phyloP scores from a whole-genome alignment of 73 alveolate genomes.

The Paramecium tetraurelia region DNA sequence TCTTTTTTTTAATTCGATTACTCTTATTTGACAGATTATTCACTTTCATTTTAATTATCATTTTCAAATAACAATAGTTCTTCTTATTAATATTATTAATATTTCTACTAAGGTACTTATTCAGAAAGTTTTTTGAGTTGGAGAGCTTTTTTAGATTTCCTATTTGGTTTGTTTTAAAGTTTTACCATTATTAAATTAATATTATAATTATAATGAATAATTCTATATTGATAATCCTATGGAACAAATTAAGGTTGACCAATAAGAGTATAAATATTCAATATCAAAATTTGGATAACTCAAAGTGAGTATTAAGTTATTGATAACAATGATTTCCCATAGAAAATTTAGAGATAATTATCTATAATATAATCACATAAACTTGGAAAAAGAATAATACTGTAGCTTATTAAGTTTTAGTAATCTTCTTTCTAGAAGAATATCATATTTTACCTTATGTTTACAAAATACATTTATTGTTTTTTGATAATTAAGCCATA shows the following conservation, averaged over 20 bases:
- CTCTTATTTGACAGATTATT: constrained; percentile 1
- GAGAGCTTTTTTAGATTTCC: neutral
- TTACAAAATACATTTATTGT: no score
- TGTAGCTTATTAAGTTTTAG: no score
- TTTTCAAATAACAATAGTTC: constrained; percentile 17
- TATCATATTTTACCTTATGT: no score
- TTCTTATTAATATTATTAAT: constrained; percentile 13
- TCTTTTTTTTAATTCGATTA: neutral
- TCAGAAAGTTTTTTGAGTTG: constrained; percentile 24
- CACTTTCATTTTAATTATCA: neutral
- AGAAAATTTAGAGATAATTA: neutral
- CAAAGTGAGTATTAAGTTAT: neutral
- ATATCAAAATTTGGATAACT: neutral
- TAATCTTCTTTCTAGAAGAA: no score
- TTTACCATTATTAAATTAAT: neutral
- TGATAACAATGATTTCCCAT: neutral
- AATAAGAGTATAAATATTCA: neutral
- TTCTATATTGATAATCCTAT: neutral
- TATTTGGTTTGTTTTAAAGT: neutral
- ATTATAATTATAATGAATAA: neutral
- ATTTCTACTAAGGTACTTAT: constrained; percentile 16
- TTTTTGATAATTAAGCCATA: no score
- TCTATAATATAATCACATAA: no score
- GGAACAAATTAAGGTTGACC: neutral
- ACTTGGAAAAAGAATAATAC: no score